Evolutionary conservation across 345 rosid genomes (phyloP), one percentile per base, ranked within the genome.

Genomic region (Orychophragmus violaceus): DNA sequence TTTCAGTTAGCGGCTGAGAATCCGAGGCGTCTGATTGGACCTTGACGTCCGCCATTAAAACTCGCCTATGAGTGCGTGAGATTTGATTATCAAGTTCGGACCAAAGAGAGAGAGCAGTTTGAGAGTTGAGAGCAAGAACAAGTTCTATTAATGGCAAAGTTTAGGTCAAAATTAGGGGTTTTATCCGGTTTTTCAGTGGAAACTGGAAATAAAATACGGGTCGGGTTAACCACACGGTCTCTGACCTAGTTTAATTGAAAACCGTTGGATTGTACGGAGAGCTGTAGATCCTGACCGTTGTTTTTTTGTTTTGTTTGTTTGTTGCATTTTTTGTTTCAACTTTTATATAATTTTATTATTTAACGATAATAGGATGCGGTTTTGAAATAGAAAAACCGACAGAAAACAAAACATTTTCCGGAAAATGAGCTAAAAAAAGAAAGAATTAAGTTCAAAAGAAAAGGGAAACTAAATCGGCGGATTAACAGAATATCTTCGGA

Each of bases 161-260:
- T 58, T 73, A 66, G 72, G 71, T 72, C 54, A 21, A 57, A 64
- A 41, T n/a, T n/a, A n/a, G n/a, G n/a, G n/a, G n/a, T n/a, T n/a
- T n/a, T n/a, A n/a, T n/a, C n/a, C n/a, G n/a, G n/a, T n/a, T n/a
- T n/a, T n/a, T n/a, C n/a, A n/a, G n/a, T n/a, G n/a, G n/a, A n/a
- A n/a, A n/a, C n/a, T n/a, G n/a, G n/a, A n/a, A n/a, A n/a, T n/a
- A n/a, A n/a, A n/a, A n/a, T n/a, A n/a, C n/a, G n/a, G n/a, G n/a
- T n/a, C n/a, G n/a, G n/a, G n/a, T 52, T 37, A 27, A 27, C n/a
- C 8, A 3, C 3, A 39, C 5, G 14, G 28, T n/a, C 13, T 49
- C 73, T 53, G 62, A 60, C 54, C 68, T 69, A 60, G 42, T 54
- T 48, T 68, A 36, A 58, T n/a, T 42, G 53, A 51, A 37, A 60